Evolutionary conservation across 2,329 filamentous ascomycete species (phyloP), one percentile per base, ranked within the genome.

Genomic region (Keithomyces neogunnii): DNA sequence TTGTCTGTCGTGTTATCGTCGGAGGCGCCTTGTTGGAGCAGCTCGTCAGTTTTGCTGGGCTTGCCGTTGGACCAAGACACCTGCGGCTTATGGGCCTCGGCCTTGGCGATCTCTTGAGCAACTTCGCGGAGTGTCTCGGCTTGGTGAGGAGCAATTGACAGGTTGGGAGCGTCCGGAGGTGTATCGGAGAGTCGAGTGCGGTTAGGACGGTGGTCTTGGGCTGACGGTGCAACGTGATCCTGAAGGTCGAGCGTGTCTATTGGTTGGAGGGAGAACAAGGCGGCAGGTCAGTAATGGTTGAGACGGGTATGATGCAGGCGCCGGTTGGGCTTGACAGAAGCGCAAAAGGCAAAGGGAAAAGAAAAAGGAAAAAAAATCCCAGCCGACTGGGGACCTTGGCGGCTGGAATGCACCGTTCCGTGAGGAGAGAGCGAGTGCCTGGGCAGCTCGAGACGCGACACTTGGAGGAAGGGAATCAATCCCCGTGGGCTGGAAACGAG

Each of bases 221-320:
- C 89, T 45, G 91, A 93, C 35, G 90, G 89, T 53, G 86, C 77
- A 63, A 85, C 75, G 64, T 84, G 87, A 70, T 89, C 82, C 78
- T 97, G 93, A 49, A 97, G 83, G 73, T 97, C 93, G 71, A 96
- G 87, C 56, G 92, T 95, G 74, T 97, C 92, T 95, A 52, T 45
- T 50, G 29, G 28, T 33, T 48, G 46, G 19, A 19, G 19, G 46
- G 47, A 46, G 13, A 19, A 5, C 45, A 38, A 30, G 28, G 26
- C 26, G 13, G 19, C 8, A n/a, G 32, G 48, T 56, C 40, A 57
- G 56, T 39, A 49, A 46, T 3, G n/a, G 40, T 44, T 30, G 5
- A 11, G 45, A 26, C 29, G 47, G 48, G 47, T 57, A 53, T 28
- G 7, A 26, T 7, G 6, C 40, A 30, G 28, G 33, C 33, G 33